A percentile compares a stretch with the other conserved stretches of the same genome.
These are phyloP conservation scores for Trichosporon coremiiforme DNA, from an alignment of 1,284 basidiomycete species.

Conservation along the genomic window DNA sequence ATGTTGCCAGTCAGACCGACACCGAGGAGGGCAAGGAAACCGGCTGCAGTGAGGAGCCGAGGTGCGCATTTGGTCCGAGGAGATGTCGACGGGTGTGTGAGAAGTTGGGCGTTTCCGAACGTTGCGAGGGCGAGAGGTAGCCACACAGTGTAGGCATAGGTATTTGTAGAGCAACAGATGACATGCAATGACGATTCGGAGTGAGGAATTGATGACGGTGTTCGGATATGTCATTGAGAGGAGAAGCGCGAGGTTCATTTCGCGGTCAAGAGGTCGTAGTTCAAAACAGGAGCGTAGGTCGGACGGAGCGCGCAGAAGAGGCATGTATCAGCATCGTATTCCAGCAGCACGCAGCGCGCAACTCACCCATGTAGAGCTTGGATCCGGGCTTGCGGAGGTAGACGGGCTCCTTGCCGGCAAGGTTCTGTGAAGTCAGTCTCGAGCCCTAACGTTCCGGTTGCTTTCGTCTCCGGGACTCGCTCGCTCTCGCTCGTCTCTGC, in stretches of 20 bases:
- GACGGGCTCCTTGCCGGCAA: slow-evolving; percentile 47
- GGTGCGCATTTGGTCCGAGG: background rate
- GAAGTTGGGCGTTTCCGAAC: background rate
- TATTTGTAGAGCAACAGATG: background rate
- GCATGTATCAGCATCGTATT: slow-evolving; percentile 21
- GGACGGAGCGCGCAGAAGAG: background rate
- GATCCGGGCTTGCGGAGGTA: slow-evolving; percentile 50
- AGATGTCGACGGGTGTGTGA: slow-evolving; percentile 7
- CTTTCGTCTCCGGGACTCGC: background rate
- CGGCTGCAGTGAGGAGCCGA: slow-evolving; percentile 37
- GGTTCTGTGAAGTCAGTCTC: slow-evolving; percentile 32
- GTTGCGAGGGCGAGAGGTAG: slow-evolving; percentile 5
- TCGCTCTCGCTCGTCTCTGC: background rate
- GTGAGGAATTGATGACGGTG: background rate
- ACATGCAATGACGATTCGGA: background rate
- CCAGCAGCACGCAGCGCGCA: background rate
- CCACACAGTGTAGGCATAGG: slow-evolving; percentile 12
- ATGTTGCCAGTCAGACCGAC: slow-evolving; percentile 44
- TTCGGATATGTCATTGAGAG: slow-evolving; percentile 7
- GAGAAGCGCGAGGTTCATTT: slow-evolving; percentile 13
- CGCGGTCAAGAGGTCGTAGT: background rate
- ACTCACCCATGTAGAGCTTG: slow-evolving; percentile 54
- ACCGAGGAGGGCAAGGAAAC: slow-evolving; percentile 51
- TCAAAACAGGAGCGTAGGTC: background rate
- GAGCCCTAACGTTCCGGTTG: background rate